A percentile compares a stretch with the other conserved stretches of the same genome.
phyloP scores from a whole-genome alignment of 805 yeast species.

The Cyberlindnera japonica region DNA sequence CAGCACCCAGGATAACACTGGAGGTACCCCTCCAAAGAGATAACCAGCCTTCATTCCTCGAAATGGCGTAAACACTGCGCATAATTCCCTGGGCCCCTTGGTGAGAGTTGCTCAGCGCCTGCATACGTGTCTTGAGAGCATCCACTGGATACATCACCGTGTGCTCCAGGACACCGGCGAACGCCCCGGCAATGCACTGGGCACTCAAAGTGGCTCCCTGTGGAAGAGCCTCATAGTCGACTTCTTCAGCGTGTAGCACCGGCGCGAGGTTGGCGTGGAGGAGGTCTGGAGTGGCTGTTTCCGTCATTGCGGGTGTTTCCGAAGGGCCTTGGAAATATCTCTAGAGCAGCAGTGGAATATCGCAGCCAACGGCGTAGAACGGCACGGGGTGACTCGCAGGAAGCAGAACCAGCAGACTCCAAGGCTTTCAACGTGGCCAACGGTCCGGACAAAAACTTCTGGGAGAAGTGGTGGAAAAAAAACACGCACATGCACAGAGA shows the following conservation, averaged over 20 bases:
- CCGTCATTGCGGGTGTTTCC: neutral
- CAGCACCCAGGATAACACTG: slow-evolving; percentile 91
- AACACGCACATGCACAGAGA: too few relatives aligned
- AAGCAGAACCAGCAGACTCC: too few relatives aligned
- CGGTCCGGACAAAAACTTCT: too few relatives aligned
- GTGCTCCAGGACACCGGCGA: slow-evolving; percentile 98
- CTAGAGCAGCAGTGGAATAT: too few relatives aligned
- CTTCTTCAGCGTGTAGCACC: slow-evolving; percentile 37
- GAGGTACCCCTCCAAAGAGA: slow-evolving; percentile 94
- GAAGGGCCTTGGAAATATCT: too few relatives aligned
- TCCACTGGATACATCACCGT: slow-evolving; percentile 96
- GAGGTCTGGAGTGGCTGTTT: slow-evolving; percentile 6
- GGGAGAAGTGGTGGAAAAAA: neutral
- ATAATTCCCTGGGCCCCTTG: slow-evolving; percentile 30
- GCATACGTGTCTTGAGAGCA: slow-evolving; percentile 93
- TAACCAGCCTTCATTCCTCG: slow-evolving; percentile 79
- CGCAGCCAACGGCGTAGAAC: neutral
- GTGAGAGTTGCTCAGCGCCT: slow-evolving; percentile 32
- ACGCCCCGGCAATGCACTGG: slow-evolving; percentile 89
- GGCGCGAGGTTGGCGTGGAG: slow-evolving; percentile 10
- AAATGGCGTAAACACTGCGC: slow-evolving; percentile 63
- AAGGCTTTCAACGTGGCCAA: too few relatives aligned
- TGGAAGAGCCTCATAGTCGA: slow-evolving; percentile 91
- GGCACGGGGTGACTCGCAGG: neutral
- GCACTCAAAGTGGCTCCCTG: slow-evolving; percentile 77